These are phyloP conservation scores for Phytopythium vexans DNA, from an alignment of 352 stramenopile species.

Conservation along the genomic window DNA sequence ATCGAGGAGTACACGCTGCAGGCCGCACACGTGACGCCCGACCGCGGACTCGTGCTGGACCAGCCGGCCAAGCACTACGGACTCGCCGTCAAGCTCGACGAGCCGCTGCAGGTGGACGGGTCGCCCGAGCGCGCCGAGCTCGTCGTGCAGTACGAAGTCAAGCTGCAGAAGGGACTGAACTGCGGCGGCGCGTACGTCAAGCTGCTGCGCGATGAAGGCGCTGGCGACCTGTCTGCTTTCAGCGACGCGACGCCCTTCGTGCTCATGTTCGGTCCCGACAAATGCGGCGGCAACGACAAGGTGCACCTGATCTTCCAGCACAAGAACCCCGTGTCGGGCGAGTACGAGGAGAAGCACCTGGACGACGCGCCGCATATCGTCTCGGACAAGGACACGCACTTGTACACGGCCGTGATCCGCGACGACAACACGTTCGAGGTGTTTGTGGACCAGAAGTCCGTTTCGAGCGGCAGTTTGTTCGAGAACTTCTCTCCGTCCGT, in stretches of 20 bases:
- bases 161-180: slow-evolving; percentile 87
- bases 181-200: slow-evolving; percentile 95
- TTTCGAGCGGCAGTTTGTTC: slow-evolving; percentile 79
- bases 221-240: slow-evolving; percentile 53
- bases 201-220: slow-evolving; percentile 58
- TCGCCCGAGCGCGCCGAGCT: slow-evolving; percentile 74
- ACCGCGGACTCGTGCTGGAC: slow-evolving; percentile 75
- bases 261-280: slow-evolving; percentile 96
- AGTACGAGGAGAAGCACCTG: slow-evolving; percentile 95
- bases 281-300: slow-evolving; percentile 92
- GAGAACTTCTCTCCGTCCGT: slow-evolving; percentile 85
- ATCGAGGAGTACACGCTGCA: slow-evolving; percentile 63
- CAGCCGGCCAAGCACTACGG: slow-evolving; percentile 76
- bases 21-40: slow-evolving; percentile 45
- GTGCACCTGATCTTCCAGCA: slow-evolving; percentile 95
- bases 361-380: slow-evolving; percentile 71
- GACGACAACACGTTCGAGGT: slow-evolving; percentile 92
- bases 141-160: slow-evolving; percentile 95
- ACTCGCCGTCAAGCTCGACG: slow-evolving; percentile 65
- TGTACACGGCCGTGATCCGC: slow-evolving; percentile 92
- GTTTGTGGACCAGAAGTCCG: slow-evolving; percentile 86
- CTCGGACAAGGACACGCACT: slow-evolving; percentile 82
- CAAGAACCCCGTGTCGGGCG: slow-evolving; percentile 88
- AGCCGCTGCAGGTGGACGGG: slow-evolving; percentile 66
- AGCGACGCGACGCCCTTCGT: slow-evolving; percentile 88